phyloP scores from a whole-genome alignment of 768 basidiomycete species.

The Hygrocybe punicea region DNA sequence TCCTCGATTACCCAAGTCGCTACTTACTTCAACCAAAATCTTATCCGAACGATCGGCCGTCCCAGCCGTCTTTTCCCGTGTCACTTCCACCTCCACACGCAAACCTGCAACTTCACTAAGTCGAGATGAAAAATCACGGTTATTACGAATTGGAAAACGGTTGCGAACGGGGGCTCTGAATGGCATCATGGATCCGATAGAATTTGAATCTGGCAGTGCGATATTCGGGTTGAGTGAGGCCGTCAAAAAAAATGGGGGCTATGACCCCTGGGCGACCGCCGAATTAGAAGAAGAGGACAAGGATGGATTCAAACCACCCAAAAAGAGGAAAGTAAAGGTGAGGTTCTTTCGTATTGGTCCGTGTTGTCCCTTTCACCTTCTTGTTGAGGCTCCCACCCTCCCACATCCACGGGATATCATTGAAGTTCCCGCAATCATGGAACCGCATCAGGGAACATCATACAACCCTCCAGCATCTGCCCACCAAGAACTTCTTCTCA shows the following conservation, averaged over 20 bases:
- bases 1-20: constrained; percentile 50
- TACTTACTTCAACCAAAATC: constrained; percentile 71
- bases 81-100: constrained; percentile 27
- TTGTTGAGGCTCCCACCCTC: constrained; percentile 35
- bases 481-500: constrained; percentile 65
- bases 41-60: constrained; percentile 84
- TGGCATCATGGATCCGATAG: constrained; percentile 61
- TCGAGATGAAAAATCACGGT: constrained; percentile 67
- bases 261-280: constrained; percentile 58
- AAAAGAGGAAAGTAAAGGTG: constrained; percentile 52
- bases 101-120: constrained; percentile 51
- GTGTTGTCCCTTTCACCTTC: neutral
- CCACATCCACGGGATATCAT: constrained; percentile 48
- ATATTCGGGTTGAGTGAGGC: constrained; percentile 63
- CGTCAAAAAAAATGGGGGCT: constrained; percentile 61
- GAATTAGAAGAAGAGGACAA: constrained; percentile 32
- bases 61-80: constrained; percentile 73
- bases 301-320: constrained; percentile 42
- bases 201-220: constrained; percentile 64
- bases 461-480: constrained; percentile 82
- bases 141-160: constrained; percentile 74
- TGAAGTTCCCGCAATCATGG: constrained; percentile 57
- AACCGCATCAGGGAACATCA: constrained; percentile 80
- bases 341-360: constrained; percentile 7
- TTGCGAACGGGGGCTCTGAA: constrained; percentile 72